Evolutionary conservation across 257 asterid genomes (phyloP).

Genomic region (Knoxia roxburghii): DNA sequence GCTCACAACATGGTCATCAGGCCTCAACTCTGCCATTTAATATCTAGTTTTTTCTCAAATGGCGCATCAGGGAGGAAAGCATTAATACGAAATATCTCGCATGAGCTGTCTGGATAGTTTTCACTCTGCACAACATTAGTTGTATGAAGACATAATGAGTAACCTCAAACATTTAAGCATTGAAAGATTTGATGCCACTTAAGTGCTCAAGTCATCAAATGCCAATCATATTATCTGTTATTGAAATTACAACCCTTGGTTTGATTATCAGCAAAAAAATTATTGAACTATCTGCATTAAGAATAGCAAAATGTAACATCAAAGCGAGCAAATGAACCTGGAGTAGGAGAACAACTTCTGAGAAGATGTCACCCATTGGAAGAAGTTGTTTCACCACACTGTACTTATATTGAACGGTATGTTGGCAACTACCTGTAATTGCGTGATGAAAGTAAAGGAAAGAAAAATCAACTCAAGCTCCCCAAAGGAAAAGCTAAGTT

Average conservation of each 20-base stretch:
- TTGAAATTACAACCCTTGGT: neutral
- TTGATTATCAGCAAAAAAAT: neutral
- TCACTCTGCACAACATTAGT: neutral
- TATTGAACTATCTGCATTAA: neutral
- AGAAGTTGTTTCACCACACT: slow-evolving; percentile 83
- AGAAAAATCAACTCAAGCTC: too few relatives aligned
- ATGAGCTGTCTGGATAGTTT: neutral
- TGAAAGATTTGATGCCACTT: neutral
- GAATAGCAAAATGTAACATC: neutral
- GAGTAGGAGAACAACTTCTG: slow-evolving; percentile 77
- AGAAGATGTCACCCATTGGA: slow-evolving; percentile 98
- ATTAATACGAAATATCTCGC: neutral
- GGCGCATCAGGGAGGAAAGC: neutral
- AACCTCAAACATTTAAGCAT: neutral
- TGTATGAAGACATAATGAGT: neutral
- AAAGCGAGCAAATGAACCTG: slow-evolving; percentile 45
- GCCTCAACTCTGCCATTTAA: neutral
- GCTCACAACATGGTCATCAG: neutral
- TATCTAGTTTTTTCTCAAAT: neutral
- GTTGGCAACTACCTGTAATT: slow-evolving; percentile 80
- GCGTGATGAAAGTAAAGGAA: neutral
- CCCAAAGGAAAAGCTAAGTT: neutral
- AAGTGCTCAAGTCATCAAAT: neutral
- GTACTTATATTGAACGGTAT: slow-evolving; percentile 94
- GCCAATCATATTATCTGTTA: neutral